These are phyloP conservation scores for Fraxinus baroniana DNA, from an alignment of 305 asterid genomes.

Conservation along the genomic window DNA sequence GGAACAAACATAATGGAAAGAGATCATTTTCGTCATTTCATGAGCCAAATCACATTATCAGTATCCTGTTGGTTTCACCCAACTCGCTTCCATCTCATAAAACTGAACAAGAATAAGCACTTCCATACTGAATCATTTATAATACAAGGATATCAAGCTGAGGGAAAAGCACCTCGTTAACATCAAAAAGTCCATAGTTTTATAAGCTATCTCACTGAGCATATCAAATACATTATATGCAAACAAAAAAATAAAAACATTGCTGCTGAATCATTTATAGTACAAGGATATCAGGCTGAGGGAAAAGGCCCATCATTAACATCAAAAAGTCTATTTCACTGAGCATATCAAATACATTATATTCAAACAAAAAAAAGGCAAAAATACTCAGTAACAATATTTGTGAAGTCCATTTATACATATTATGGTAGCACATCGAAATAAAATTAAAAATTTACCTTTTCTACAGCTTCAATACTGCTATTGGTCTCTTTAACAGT, in stretches of 20 bases:
- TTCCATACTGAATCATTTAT: background rate
- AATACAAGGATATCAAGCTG: background rate
- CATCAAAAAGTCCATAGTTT: background rate
- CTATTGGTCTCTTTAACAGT: slow-evolving; percentile 27
- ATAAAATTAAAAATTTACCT: slow-evolving; percentile 23
- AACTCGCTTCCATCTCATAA: background rate
- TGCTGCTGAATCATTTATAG: no score
- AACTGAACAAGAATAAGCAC: background rate
- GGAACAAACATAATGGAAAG: background rate
- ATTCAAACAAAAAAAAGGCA: background rate
- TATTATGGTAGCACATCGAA: background rate
- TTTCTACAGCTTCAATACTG: slow-evolving; percentile 21
- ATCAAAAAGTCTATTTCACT: background rate
- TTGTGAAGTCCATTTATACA: background rate
- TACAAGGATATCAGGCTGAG: no score
- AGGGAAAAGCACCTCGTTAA: background rate
- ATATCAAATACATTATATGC: background rate
- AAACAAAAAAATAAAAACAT: background rate
- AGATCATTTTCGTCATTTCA: background rate
- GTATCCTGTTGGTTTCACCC: background rate
- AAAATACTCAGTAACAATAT: background rate
- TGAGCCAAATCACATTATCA: background rate
- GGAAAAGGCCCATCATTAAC: background rate
- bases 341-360: background rate
- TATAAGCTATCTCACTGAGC: background rate